Percentiles rank a stretch among this genome's conserved stretches.
phyloP scores from a whole-genome alignment of 306 rosid species.

The Begonia fuchsioides region DNA sequence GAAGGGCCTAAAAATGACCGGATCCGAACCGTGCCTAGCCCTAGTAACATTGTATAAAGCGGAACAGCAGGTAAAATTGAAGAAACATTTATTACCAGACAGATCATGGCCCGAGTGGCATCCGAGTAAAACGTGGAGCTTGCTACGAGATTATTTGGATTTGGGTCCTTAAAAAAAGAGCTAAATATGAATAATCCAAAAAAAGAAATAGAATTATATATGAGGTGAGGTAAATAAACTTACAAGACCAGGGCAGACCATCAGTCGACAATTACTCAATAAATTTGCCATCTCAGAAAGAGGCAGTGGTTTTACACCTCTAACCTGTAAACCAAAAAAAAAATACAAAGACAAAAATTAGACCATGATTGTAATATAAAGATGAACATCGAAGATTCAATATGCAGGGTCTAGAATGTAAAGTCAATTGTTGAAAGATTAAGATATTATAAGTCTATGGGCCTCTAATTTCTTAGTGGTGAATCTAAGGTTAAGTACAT shows the following conservation, averaged over 20 bases:
- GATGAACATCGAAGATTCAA: conserved; percentile 12
- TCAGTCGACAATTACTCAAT: conserved; percentile 47
- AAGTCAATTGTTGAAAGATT: too few species aligned
- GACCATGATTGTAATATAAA: conserved; percentile 10
- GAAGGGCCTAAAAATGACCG: too few species aligned
- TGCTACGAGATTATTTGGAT: conserved; percentile 86
- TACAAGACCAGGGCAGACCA: conserved; percentile 88
- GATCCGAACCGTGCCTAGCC: too few species aligned
- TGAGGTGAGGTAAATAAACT: conserved; percentile 10
- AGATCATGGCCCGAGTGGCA: conserved; percentile 87
- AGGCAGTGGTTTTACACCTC: conserved; percentile 87
- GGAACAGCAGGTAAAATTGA: neutral
- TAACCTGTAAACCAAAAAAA: conserved; percentile 35
- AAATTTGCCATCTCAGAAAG: conserved; percentile 78
- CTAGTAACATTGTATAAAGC: too few species aligned
- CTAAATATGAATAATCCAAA: conserved; percentile 9
- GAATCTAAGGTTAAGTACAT: too few species aligned
- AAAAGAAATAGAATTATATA: conserved; percentile 6
- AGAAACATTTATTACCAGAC: conserved; percentile 55
- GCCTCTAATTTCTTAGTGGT: too few species aligned
- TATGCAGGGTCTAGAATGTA: neutral
- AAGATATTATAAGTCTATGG: too few species aligned
- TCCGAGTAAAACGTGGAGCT: conserved; percentile 90
- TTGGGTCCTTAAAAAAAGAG: conserved; percentile 63
- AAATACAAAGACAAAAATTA: too few species aligned